These are phyloP conservation scores for Aspergillus aculeatus DNA, from an alignment of 2,329 filamentous ascomycete species.

Conservation along the genomic window DNA sequence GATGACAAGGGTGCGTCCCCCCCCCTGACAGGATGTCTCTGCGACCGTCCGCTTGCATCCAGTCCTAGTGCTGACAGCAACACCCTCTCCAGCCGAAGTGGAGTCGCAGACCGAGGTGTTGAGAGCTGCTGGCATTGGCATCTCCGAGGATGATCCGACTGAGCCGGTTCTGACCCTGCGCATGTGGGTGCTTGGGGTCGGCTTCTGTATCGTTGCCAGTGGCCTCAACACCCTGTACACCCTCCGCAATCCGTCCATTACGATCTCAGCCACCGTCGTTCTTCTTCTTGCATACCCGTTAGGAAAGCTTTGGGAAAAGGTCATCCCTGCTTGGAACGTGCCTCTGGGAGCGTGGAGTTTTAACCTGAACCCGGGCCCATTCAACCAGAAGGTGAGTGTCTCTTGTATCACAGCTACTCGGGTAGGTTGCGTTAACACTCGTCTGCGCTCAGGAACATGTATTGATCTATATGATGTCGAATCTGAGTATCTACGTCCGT, in stretches of 20 bases:
- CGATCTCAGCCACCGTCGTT: conserved; percentile 22
- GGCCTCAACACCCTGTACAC: conserved; percentile 21
- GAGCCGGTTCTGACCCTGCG: conserved; percentile 24
- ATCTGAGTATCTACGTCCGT: conserved; percentile 29
- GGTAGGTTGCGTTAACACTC: neutral
- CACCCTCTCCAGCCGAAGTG: neutral
- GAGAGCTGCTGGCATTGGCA: conserved; percentile 44
- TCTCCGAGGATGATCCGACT: conserved; percentile 53
- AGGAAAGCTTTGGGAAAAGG: conserved; percentile 26
- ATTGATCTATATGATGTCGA: conserved; percentile 31
- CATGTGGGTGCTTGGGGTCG: conserved; percentile 19
- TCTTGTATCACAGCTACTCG: too few species aligned
- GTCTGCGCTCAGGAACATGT: conserved; percentile 20
- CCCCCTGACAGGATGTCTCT: neutral
- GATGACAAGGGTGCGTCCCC: neutral
- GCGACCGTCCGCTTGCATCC: neutral
- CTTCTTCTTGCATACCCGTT: conserved; percentile 23
- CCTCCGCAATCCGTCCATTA: conserved; percentile 25
- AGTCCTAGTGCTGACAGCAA: neutral
- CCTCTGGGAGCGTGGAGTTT: conserved; percentile 16
- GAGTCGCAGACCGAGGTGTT: conserved; percentile 17
- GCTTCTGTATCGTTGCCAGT: conserved; percentile 16
- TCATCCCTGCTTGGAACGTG: conserved; percentile 22
- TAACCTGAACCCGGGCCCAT: conserved; percentile 31
- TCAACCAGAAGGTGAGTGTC: conserved; percentile 29